These are phyloP conservation scores for Apiotrichum akiyoshidainum DNA, from an alignment of 1,284 basidiomycete genomes.

Conservation along the genomic window DNA sequence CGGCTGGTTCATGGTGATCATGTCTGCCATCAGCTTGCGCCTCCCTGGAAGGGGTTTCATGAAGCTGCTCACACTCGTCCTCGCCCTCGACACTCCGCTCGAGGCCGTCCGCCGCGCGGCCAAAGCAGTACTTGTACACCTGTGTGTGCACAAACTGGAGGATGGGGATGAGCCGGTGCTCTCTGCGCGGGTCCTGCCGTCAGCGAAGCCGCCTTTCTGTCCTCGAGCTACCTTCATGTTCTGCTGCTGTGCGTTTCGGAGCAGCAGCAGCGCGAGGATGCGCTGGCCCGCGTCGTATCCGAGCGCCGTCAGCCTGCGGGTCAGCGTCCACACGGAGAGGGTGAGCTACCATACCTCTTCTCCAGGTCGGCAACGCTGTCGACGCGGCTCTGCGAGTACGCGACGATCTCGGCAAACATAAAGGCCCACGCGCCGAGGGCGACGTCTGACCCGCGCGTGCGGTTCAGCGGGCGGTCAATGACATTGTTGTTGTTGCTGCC, in stretches of 20 bases:
- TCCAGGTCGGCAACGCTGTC: constrained; percentile 93
- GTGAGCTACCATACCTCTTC: constrained; percentile 61
- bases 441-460: constrained; percentile 74
- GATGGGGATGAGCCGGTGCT: constrained; percentile 79
- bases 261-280: constrained; percentile 57
- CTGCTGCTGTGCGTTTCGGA: constrained; percentile 46
- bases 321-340: not conserved
- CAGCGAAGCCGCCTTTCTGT: constrained; percentile 35
- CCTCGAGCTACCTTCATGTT: constrained; percentile 58
- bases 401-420: constrained; percentile 83
- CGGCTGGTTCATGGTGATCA: constrained; percentile 97
- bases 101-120: constrained; percentile 86
- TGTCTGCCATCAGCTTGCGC: constrained; percentile 60
- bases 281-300: constrained; percentile 85
- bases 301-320: constrained; percentile 76
- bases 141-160: constrained; percentile 89
- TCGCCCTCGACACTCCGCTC: constrained; percentile 93
- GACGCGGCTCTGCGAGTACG: constrained; percentile 93
- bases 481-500: constrained; percentile 41
- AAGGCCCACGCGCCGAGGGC: constrained; percentile 78
- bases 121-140: constrained; percentile 91
- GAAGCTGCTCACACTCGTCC: constrained; percentile 75
- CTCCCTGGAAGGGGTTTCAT: not conserved
- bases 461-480: constrained; percentile 80
- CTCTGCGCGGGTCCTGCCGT: constrained; percentile 77